Conservation (phyloP, 176 grass and related monocot species). For the Zoysia pacifica region DNA sequence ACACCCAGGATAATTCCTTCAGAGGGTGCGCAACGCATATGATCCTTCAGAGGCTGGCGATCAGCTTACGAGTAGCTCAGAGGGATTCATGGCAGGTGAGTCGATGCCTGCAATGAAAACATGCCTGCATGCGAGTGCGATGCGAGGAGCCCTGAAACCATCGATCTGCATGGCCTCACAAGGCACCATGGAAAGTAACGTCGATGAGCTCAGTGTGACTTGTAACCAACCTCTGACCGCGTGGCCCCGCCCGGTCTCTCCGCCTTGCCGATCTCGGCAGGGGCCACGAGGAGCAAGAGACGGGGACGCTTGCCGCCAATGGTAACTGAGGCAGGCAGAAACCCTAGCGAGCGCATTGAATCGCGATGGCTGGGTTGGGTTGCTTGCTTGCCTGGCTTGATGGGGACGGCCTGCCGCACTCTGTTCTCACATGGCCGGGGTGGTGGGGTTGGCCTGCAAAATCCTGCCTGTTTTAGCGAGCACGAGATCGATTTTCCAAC, state of each 20-base stretch:
- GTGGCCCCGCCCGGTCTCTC: constrained; percentile 39
- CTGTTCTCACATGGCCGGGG: background rate
- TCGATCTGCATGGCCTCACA: constrained; percentile 49
- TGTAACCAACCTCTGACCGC: constrained; percentile 50
- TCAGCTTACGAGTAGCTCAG: background rate
- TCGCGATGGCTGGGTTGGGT: background rate
- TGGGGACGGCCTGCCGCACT: constrained; percentile 29
- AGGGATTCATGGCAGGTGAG: background rate
- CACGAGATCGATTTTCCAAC: background rate
- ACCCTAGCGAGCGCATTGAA: constrained; percentile 50
- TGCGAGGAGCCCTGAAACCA: background rate
- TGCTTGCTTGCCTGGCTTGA: constrained; percentile 40
- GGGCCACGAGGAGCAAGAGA: constrained; percentile 38
- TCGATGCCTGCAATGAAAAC: background rate
- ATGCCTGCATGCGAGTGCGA: background rate
- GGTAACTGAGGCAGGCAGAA: constrained; percentile 36
- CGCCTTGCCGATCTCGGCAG: constrained; percentile 37
- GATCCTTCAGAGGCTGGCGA: background rate
- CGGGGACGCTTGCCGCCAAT: constrained; percentile 30
- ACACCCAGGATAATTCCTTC: background rate
- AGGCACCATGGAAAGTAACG: constrained; percentile 47
- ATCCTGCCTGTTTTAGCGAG: constrained; percentile 22
- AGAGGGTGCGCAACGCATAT: background rate
- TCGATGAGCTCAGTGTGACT: constrained; percentile 8
- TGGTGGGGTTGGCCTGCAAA: constrained; percentile 21